Percentiles rank a stretch among this genome's conserved stretches.
These are phyloP conservation scores for Mucuna pruriens DNA, from an alignment of 306 rosid genomes.

Conservation along the genomic window DNA sequence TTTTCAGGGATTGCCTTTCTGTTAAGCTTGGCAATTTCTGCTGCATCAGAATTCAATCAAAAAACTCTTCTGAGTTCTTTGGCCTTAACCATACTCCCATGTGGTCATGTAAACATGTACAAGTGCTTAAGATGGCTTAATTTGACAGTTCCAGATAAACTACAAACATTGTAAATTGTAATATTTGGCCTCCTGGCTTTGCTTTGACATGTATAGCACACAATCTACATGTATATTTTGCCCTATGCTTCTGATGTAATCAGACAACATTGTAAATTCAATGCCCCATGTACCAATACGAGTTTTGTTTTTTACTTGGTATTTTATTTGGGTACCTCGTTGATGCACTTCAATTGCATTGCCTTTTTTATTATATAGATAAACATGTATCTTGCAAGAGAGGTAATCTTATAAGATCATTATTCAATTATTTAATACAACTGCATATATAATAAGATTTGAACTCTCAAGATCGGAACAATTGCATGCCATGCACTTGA, in stretches of 20 bases:
- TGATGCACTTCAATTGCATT: not conserved
- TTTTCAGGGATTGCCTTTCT: conserved; percentile 40
- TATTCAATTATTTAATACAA: no score
- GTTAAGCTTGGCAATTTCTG: conserved; percentile 33
- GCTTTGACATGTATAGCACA: conserved; percentile 54
- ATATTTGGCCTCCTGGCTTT: conserved; percentile 29
- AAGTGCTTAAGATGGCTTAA: conserved; percentile 41
- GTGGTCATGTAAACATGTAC: conserved; percentile 32
- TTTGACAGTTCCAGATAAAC: conserved; percentile 37
- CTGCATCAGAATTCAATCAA: conserved; percentile 23
- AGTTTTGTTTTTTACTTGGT: conserved; percentile 13
- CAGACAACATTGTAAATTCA: conserved; percentile 44
- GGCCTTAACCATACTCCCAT: conserved; percentile 41
- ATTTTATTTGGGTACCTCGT: not conserved
- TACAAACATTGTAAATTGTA: conserved; percentile 44
- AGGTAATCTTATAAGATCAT: no score
- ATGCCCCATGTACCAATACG: conserved; percentile 28
- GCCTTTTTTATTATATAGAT: no score
- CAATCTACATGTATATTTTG: conserved; percentile 41
- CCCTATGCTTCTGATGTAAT: conserved; percentile 21
- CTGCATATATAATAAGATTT: no score
- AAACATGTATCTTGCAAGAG: no score
- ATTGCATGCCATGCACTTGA: no score
- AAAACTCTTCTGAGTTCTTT: conserved; percentile 36
- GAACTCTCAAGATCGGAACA: no score